Base-by-base conservation (phyloP, 345 rosid genomes). In the Linum usitatissimum region DNA sequence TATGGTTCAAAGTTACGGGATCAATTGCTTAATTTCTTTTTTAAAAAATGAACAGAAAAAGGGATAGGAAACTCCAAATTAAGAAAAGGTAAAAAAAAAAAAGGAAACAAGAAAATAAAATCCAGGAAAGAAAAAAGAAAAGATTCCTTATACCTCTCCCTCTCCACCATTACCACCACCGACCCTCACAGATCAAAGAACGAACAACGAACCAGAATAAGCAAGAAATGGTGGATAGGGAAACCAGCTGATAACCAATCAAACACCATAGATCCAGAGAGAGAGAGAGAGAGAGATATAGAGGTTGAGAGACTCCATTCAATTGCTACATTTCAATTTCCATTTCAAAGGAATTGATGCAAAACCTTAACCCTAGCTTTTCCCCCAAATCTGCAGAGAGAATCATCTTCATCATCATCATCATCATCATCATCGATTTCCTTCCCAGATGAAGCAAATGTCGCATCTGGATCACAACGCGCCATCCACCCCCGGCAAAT, bases 401-500 rank as follows among this genome's bases (percentile, higher is more conserved):
- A 45, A 45, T 45, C 51, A 45, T 45, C 49, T 5, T 42, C 15
- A 9, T 14, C 49, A 42, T 14, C 49, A 42, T 13, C n/a, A n/a
- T n/a, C 45, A 5, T 12, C 48, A 40, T 40, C 48, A 12, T 1
- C 48, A 5, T 30, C 3, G 53, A 15, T 17, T 53, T 28, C 18
- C 40, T 55, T 18, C 49, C 59, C 76, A 66, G 62, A 75, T 76
- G 71, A 84, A 87, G 68, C 83, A 79, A 77, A 83, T 83, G 86
- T 86, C 92, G 19, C 91, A 86, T 71, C 96, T 79, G 71, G 91
- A 91, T 64, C 71, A 86, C 73, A 80, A 34, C 1, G 38, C 68
- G 56, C 96, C 97, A 9, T 88, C 96, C 40, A 88, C 96, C 38
- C 90, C 94, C 1, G 98, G 95, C 45, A 91, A 91, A 66, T 88